Evolutionary conservation across 1,284 basidiomycete species (phyloP).

Genomic region (Leccinum angustisporum): DNA sequence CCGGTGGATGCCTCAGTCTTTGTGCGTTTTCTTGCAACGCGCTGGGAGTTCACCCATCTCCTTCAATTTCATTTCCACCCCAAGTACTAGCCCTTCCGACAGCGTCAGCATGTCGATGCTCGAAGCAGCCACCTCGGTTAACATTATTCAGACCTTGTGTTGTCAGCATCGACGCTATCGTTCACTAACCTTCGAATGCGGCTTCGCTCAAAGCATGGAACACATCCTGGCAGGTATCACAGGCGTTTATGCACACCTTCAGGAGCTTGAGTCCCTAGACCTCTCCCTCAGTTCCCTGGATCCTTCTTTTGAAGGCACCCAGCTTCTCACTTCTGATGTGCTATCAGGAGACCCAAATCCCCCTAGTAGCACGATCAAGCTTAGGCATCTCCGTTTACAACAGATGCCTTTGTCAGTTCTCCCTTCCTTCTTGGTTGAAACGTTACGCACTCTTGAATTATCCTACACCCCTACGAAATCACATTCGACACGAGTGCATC

Average conservation of each 20-base stretch:
- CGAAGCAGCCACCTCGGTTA: constrained; percentile 20
- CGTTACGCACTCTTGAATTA: constrained; percentile 42
- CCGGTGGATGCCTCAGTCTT: constrained; percentile 26
- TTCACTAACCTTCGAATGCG: constrained; percentile 38
- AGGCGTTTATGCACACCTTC: constrained; percentile 27
- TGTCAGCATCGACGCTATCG: constrained; percentile 32
- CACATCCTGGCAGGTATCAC: constrained; percentile 21
- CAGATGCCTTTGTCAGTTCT: constrained; percentile 42
- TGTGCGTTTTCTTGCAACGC: constrained; percentile 38
- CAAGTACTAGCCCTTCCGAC: constrained; percentile 8
- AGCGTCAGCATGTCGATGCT: constrained; percentile 4
- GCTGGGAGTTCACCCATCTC: constrained; percentile 38
- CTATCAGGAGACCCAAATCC: constrained; percentile 16
- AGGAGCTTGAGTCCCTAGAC: constrained; percentile 34
- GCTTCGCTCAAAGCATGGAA: constrained; percentile 30
- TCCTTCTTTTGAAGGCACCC: constrained; percentile 25
- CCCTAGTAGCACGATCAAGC: constrained; percentile 11
- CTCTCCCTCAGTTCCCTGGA: constrained; percentile 33
- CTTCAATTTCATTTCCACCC: constrained; percentile 33
- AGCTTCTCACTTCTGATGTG: constrained; percentile 26
- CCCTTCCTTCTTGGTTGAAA: constrained; percentile 36
- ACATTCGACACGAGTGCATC: constrained; percentile 19
- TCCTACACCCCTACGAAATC: constrained; percentile 36
- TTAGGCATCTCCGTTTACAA: constrained; percentile 41
- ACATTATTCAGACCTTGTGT: constrained; percentile 26